These are phyloP conservation scores for Mycena indigotica DNA, from an alignment of 768 basidiomycete genomes.

Conservation along the genomic window DNA sequence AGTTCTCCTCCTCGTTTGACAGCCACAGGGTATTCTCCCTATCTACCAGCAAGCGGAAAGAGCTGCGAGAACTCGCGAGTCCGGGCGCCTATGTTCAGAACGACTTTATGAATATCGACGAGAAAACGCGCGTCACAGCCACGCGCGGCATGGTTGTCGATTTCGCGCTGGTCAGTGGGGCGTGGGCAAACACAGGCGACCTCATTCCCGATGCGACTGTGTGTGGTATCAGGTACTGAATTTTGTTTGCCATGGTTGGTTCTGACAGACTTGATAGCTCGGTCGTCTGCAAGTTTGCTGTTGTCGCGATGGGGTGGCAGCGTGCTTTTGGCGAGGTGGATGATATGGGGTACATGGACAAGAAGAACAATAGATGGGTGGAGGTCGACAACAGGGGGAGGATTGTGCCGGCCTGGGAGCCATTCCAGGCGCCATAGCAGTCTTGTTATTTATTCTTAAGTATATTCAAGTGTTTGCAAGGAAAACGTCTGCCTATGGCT, in stretches of 20 bases:
- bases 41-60: conserved; percentile 39
- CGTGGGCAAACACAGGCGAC: conserved; percentile 54
- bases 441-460: not conserved
- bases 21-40: conserved; percentile 49
- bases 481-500: no score
- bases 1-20: conserved; percentile 45
- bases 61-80: conserved; percentile 52
- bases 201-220: conserved; percentile 53
- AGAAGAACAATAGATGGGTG: conserved; percentile 54
- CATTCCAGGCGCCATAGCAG: conserved; percentile 37
- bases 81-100: conserved; percentile 56
- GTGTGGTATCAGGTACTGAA: conserved; percentile 56
- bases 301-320: conserved; percentile 66
- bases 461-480: not conserved
- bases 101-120: conserved; percentile 45
- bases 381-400: conserved; percentile 64
- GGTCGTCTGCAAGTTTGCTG: conserved; percentile 59
- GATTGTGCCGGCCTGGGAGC: conserved; percentile 59
- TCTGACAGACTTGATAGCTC: conserved; percentile 43
- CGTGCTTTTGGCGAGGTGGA: conserved; percentile 59
- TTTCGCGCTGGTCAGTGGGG: conserved; percentile 63
- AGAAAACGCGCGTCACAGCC: conserved; percentile 44
- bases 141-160: conserved; percentile 71
- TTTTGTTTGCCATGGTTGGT: not conserved
- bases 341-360: conserved; percentile 48